Base-by-base conservation (phyloP, 2,329 filamentous ascomycete species). In the Pleomassaria siparia region DNA sequence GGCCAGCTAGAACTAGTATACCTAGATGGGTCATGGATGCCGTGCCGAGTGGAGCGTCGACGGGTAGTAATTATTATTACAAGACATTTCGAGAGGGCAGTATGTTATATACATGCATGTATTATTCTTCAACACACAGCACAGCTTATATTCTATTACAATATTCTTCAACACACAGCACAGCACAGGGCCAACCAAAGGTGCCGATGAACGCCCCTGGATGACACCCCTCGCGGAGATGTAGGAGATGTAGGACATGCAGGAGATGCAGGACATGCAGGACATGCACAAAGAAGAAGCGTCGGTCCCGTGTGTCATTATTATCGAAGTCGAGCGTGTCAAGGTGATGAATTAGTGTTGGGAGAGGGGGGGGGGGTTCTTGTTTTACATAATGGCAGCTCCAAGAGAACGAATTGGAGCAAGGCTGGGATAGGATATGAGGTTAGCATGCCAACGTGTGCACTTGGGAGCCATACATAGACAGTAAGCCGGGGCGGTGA, bases 231-330 rank as follows among this genome's bases (percentile, higher is more conserved):
- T 44, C 47, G 49, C 62, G 66, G 66, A 70, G 65, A 70, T 54
- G 52, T 59, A 66, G 65, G 66, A 70, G 65, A 70, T n/a, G n/a
- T n/a, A n/a, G n/a, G n/a, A n/a, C n/a, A n/a, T n/a, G n/a, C n/a
- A n/a, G n/a, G n/a, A n/a, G n/a, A n/a, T n/a, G n/a, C n/a, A n/a
- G 66, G 66, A 70, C 64, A 70, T 54, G 52, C 60, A 66, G 65
- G 66, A 70, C 64, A 70, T 60, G 58, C 39, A 29, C 37, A 43
- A 55, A 41, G 21, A 47, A 55, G 35, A 49, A 48, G 50, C 44
- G 49, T 51, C 36, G 32, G 50, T 41, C 52, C n/a, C n/a, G n/a
- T 66, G 65, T 65, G 58, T 56, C 58, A 67, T 53, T 54, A 43
- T 52, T 52, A 53, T 47, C 26, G 41, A 56, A 55, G 54, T 63